Evolutionary conservation across 352 stramenopile species (phyloP).

Genomic region (Thalassiosira hispida): DNA sequence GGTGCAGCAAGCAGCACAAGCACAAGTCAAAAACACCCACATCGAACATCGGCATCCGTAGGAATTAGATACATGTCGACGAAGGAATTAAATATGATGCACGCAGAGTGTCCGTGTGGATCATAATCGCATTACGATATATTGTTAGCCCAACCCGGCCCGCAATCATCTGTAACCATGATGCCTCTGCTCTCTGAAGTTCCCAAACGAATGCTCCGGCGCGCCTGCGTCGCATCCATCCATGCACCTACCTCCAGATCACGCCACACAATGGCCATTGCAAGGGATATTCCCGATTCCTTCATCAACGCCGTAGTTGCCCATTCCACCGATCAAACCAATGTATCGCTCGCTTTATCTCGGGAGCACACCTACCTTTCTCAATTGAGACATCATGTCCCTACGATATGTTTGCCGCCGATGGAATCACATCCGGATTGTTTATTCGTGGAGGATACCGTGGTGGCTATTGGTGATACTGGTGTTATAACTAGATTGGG

Average conservation of each 20-base stretch:
- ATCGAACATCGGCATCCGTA: no score
- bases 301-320: slow-evolving; percentile 30
- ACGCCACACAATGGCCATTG: slow-evolving; percentile 20
- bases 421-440: slow-evolving; percentile 60
- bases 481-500: slow-evolving; percentile 58
- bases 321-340: slow-evolving; percentile 1
- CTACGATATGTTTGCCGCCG: slow-evolving; percentile 45
- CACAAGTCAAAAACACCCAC: no score
- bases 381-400: slow-evolving; percentile 42
- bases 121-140: no score
- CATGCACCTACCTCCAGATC: not conserved
- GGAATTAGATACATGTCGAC: no score
- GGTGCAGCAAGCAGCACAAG: no score
- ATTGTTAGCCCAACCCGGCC: no score
- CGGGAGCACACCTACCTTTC: slow-evolving; percentile 44
- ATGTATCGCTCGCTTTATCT: slow-evolving; percentile 30
- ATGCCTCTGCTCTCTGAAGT: not conserved
- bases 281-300: slow-evolving; percentile 39
- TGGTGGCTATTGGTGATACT: slow-evolving; percentile 51
- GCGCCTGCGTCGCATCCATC: not conserved
- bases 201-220: not conserved
- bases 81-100: no score
- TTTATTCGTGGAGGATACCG: slow-evolving; percentile 74
- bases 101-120: no score
- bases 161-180: not conserved